A percentile compares a stretch with the other conserved stretches of the same genome.
Evolutionary conservation across 192 early-diverging fungal genomes (phyloP).

Genomic region (Entomortierella lignicola): DNA sequence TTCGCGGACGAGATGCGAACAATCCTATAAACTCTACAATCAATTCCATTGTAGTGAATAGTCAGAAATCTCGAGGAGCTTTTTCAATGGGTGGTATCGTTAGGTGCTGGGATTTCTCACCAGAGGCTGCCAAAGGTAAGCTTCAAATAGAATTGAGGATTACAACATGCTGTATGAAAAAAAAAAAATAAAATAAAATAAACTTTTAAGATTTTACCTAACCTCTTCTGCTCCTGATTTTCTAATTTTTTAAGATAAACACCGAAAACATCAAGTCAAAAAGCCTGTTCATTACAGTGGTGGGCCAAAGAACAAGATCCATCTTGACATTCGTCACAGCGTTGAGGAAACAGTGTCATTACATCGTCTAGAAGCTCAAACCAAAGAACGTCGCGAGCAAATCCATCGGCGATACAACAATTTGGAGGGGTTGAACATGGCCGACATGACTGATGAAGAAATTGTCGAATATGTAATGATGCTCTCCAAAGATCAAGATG

Average conservation of each 20-base stretch:
- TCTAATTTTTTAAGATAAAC: conserved; percentile 18
- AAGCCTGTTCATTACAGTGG: conserved; percentile 36
- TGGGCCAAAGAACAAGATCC: conserved; percentile 42
- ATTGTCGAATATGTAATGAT: conserved; percentile 68
- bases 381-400: conserved; percentile 38
- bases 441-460: conserved; percentile 66
- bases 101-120: conserved; percentile 69
- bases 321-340: conserved; percentile 43
- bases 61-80: conserved; percentile 54
- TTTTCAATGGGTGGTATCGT: conserved; percentile 60
- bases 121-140: conserved; percentile 53
- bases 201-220: no score
- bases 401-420: conserved; percentile 44
- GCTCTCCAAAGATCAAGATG: conserved; percentile 55
- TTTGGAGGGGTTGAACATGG: conserved; percentile 52
- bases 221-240: no score
- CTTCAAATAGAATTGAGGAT: no score
- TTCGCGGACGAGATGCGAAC: conserved; percentile 23
- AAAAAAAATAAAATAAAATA: no score
- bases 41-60: conserved; percentile 49
- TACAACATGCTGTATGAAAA: no score
- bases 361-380: conserved; percentile 24
- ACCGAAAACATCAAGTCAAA: conserved; percentile 19
- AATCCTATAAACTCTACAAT: conserved; percentile 1
- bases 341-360: conserved; percentile 35